phyloP scores from a whole-genome alignment of 176 grass and related monocot genomes.

The Ananas comosus region DNA sequence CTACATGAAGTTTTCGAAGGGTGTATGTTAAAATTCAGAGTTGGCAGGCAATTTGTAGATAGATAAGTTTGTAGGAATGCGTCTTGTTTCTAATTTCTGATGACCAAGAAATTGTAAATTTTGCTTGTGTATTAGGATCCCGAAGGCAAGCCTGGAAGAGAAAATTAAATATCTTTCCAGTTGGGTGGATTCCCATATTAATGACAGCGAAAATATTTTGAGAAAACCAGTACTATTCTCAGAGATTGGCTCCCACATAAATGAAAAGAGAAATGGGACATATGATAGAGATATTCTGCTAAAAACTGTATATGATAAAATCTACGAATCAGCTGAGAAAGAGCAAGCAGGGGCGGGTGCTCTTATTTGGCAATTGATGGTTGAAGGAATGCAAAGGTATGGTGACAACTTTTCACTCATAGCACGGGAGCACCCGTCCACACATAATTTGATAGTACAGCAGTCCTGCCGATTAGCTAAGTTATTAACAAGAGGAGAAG shows the following conservation, averaged over 20 bases:
- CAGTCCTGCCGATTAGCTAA: constrained; percentile 62
- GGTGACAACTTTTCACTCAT: constrained; percentile 67
- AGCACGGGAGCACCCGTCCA: constrained; percentile 37
- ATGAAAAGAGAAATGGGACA: constrained; percentile 36
- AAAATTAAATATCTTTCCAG: constrained; percentile 70
- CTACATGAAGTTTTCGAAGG: too few relatives aligned
- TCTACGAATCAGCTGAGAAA: constrained; percentile 64
- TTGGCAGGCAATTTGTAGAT: too few relatives aligned
- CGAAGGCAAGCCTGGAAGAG: constrained; percentile 56
- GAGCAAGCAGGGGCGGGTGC: constrained; percentile 57
- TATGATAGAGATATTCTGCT: constrained; percentile 53
- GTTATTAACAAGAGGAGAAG: constrained; percentile 29
- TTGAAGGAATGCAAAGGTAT: constrained; percentile 61
- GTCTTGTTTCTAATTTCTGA: background rate
- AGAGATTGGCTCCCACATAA: constrained; percentile 55
- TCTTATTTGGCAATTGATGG: constrained; percentile 89
- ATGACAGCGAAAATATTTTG: constrained; percentile 63
- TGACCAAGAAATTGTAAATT: background rate
- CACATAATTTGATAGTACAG: constrained; percentile 59
- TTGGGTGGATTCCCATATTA: constrained; percentile 82
- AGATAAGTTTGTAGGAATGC: too few relatives aligned
- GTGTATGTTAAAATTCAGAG: too few relatives aligned
- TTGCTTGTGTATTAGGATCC: constrained; percentile 51
- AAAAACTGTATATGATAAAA: constrained; percentile 73
- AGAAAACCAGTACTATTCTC: constrained; percentile 85